A percentile compares a stretch with the other conserved stretches of the same genome.
Conservation (phyloP, 345 rosid species). For the Pseudoturritis turrita region DNA sequence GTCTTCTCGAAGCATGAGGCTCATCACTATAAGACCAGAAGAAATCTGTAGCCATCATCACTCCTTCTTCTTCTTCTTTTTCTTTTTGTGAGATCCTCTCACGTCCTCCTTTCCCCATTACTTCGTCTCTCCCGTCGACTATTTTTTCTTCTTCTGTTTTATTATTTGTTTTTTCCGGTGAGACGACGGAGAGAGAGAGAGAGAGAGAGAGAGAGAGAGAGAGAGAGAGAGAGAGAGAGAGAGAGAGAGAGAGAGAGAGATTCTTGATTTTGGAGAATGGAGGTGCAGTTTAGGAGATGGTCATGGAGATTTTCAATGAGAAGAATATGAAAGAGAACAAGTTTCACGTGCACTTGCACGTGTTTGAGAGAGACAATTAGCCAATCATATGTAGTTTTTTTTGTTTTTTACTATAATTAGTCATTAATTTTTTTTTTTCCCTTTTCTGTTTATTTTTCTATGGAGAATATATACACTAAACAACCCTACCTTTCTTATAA, state of each 20-base stretch:
- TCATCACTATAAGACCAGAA: conserved; percentile 95
- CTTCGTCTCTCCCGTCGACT: conserved; percentile 12
- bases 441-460: background rate
- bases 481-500: too few relatives aligned
- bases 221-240: too few relatives aligned
- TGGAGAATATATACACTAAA: too few relatives aligned
- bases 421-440: background rate
- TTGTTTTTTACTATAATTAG: background rate
- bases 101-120: conserved; percentile 30
- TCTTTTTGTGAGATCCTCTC: conserved; percentile 24
- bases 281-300: conserved; percentile 8
- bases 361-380: background rate
- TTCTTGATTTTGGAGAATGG: background rate
- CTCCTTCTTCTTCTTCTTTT: conserved; percentile 38
- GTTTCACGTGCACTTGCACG: conserved; percentile 3
- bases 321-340: background rate
- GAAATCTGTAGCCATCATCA: conserved; percentile 79
- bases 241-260: background rate
- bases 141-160: background rate
- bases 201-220: background rate
- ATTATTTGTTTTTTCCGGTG: background rate
- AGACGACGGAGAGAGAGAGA: conserved; percentile 12
- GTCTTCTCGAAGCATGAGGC: conserved; percentile 76
- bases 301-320: background rate
- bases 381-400: background rate